A percentile compares a stretch with the other conserved stretches of the same genome.
These are phyloP conservation scores for Fistulifera solaris DNA, from an alignment of 108 stramenopile species.

Conservation along the genomic window DNA sequence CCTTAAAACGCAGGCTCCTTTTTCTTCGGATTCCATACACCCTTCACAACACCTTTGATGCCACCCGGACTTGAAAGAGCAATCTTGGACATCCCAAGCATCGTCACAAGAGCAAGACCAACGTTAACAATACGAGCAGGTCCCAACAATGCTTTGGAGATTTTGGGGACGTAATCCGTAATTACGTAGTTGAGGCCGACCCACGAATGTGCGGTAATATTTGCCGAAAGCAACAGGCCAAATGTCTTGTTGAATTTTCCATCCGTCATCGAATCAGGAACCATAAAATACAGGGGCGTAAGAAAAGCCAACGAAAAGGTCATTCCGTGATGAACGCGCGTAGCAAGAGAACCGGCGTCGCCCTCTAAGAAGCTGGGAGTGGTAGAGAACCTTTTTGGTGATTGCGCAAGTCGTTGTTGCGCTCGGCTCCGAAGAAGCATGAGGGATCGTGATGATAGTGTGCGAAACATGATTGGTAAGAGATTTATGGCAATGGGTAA, in stretches of 20 bases:
- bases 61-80: slow-evolving; percentile 55
- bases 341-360: slow-evolving; percentile 63
- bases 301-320: slow-evolving; percentile 51
- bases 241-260: slow-evolving; percentile 60
- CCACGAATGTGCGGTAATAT: slow-evolving; percentile 76
- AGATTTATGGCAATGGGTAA: too few relatives aligned
- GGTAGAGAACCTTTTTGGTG: too few relatives aligned
- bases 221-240: slow-evolving; percentile 59
- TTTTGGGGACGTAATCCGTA: slow-evolving; percentile 90
- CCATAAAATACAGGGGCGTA: slow-evolving; percentile 58
- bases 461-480: too few relatives aligned
- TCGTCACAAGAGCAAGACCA: slow-evolving; percentile 45
- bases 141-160: slow-evolving; percentile 54
- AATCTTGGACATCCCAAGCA: slow-evolving; percentile 55
- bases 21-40: slow-evolving; percentile 57
- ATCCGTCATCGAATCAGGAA: slow-evolving; percentile 42
- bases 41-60: slow-evolving; percentile 64
- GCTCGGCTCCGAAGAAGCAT: too few relatives aligned
- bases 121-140: slow-evolving; percentile 67
- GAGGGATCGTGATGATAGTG: too few relatives aligned
- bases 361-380: slow-evolving; percentile 41
- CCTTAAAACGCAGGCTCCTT: slow-evolving; percentile 8
- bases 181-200: slow-evolving; percentile 89
- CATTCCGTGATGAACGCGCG: slow-evolving; percentile 62
- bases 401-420: too few relatives aligned